Evolutionary conservation across 2,329 filamentous ascomycete species (phyloP), one percentile per base, ranked within the genome.

Genomic region (Biscogniauxia sp.): DNA sequence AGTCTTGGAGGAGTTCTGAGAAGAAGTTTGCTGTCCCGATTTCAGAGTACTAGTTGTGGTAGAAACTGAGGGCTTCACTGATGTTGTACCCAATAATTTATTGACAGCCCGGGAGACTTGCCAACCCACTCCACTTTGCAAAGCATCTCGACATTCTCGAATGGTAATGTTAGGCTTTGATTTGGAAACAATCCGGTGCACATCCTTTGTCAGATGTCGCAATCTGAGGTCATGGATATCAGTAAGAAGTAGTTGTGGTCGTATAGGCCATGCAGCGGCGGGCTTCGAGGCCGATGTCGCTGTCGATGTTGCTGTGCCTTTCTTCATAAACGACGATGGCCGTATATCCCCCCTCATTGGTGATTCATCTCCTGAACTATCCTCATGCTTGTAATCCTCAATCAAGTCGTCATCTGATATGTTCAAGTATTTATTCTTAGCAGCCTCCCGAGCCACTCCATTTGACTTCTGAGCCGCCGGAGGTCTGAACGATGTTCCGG

Each of bases 401-500:
- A 67, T 62, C 7, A 75, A 51, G 53, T 75, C 72, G 52, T 75
- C 72, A 56, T 75, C 73, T 7, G 73, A 74, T 55, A 71, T 68
- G n/a, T 66, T 66, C 26, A 72, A 54, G 54, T 70, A 71, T n/a
- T 59, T 69, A 17, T 66, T 73, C 56, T 69, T 69, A 23, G 67
- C 68, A 15, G 74, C 74, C 2, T 78, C 73, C 20, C 74, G 70
- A 63, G 78, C 80, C 56, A 65, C 64, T 20, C 67, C 59, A 55
- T 65, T 62, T 20, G 69, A 57, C 37, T 68, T 63, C 20, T 61
- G 66, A 26, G 74, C 71, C 3, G 68, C 66, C 4, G 72, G 82
- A 49, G 84, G 79, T 64, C 85, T 83, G 69, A 90, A 94, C 9
- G 82, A 75, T 0, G 92, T 96, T 6, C 92, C 90, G 53, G 87